These are phyloP conservation scores for Adenanthera pavonina DNA, from an alignment of 306 rosid species.

Conservation along the genomic window DNA sequence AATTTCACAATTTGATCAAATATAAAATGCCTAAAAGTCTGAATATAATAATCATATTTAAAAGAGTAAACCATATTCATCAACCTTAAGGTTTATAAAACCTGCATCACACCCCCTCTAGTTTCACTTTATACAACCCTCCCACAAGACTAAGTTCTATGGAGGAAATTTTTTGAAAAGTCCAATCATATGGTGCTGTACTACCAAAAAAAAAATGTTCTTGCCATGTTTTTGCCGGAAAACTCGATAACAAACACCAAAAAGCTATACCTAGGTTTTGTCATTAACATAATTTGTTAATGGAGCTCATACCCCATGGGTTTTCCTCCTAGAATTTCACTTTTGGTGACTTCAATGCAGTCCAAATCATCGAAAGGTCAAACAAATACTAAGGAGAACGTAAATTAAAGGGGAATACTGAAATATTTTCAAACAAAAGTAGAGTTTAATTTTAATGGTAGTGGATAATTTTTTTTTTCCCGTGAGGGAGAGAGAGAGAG, in stretches of 20 bases:
- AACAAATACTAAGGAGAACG: neutral
- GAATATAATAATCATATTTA: slow-evolving; percentile 11
- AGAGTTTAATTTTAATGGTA: neutral
- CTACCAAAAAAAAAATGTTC: neutral
- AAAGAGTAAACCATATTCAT: neutral
- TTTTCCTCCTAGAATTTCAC: neutral
- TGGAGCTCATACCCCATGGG: neutral
- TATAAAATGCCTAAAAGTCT: slow-evolving; percentile 13
- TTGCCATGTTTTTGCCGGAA: neutral
- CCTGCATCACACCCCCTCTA: neutral
- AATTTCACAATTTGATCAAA: slow-evolving; percentile 38
- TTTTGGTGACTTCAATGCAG: neutral
- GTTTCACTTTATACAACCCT: neutral
- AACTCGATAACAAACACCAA: neutral
- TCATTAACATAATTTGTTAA: neutral
- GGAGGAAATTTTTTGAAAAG: neutral
- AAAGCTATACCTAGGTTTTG: neutral
- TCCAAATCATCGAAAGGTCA: neutral
- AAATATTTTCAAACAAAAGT: neutral
- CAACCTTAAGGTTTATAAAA: neutral
- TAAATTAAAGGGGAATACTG: neutral
- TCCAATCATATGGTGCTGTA: neutral
- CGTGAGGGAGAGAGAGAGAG: too few species aligned
- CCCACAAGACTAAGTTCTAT: neutral
- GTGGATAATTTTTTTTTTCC: neutral